Percentiles rank a stretch among this genome's conserved stretches.
These are phyloP conservation scores for Nasturtium officinale DNA, from an alignment of 345 rosid species.

Conservation along the genomic window DNA sequence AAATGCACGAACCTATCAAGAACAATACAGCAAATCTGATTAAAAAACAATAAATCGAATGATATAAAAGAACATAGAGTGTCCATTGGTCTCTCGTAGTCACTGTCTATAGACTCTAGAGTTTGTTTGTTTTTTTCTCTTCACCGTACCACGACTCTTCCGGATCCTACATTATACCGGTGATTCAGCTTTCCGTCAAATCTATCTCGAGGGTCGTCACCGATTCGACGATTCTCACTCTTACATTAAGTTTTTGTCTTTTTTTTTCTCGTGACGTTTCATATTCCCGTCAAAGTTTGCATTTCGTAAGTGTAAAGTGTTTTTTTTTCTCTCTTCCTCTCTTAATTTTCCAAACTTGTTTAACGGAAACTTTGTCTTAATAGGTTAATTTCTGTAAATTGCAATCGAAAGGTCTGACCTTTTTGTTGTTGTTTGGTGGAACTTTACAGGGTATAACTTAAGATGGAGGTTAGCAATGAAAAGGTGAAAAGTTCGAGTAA, in stretches of 20 bases:
- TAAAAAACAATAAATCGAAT: no score
- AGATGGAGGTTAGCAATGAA: slow-evolving; percentile 40
- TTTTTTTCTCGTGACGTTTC: not conserved
- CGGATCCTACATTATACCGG: not conserved
- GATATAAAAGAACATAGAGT: no score
- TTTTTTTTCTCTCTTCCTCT: not conserved
- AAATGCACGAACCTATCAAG: not conserved
- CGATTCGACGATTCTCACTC: slow-evolving; percentile 9
- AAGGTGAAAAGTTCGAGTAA: slow-evolving; percentile 1
- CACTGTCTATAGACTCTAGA: not conserved
- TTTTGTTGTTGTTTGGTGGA: not conserved
- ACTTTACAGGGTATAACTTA: slow-evolving; percentile 3
- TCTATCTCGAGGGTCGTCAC: slow-evolving; percentile 1
- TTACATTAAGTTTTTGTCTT: not conserved
- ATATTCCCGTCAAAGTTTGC: slow-evolving; percentile 4
- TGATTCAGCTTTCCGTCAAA: not conserved
- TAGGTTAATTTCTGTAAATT: not conserved
- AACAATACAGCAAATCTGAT: no score
- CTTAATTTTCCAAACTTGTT: not conserved
- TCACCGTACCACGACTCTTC: not conserved
- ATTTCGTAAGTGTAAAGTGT: not conserved
- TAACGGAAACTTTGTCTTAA: not conserved
- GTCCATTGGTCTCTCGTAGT: no score
- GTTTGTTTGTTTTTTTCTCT: not conserved
- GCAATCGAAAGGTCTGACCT: not conserved